These are phyloP conservation scores for Inonotus hispidus DNA, from an alignment of 1,284 basidiomycete species.

Conservation along the genomic window DNA sequence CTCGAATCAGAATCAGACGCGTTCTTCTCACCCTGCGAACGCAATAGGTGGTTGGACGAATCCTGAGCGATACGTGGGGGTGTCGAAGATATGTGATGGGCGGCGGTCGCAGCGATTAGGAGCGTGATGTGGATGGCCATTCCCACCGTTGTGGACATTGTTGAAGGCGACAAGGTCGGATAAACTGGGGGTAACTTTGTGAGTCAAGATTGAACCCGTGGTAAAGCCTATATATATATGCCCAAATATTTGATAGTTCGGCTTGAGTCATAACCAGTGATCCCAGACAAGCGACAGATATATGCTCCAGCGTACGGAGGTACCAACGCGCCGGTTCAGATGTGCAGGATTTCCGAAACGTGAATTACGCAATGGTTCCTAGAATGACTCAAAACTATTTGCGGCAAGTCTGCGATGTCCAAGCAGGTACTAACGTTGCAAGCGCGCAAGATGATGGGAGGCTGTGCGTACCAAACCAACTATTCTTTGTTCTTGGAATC, in stretches of 20 bases:
- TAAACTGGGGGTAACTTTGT: background rate
- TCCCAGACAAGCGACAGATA: background rate
- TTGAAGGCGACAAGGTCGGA: background rate
- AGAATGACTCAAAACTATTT: background rate
- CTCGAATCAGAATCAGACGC: background rate
- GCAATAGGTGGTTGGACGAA: conserved; percentile 8
- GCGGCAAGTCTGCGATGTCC: background rate
- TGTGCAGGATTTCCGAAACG: background rate
- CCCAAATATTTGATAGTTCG: background rate
- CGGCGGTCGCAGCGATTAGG: conserved; percentile 4
- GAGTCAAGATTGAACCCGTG: background rate
- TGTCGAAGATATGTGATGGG: conserved; percentile 14
- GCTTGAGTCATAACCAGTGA: conserved; percentile 1
- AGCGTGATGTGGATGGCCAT: background rate
- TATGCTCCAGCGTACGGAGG: background rate
- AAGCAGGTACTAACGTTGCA: too few species aligned
- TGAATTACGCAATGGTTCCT: background rate
- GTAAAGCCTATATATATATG: background rate
- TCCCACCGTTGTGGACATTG: background rate
- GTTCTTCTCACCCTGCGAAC: background rate
- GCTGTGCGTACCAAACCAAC: background rate
- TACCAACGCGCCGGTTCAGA: background rate
- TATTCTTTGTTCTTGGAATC: background rate
- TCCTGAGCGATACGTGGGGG: conserved; percentile 10
- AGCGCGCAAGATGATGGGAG: background rate